A percentile compares a stretch with the other conserved stretches of the same genome.
phyloP scores from a whole-genome alignment of 805 yeast genomes.

The Suhomyces sp. region DNA sequence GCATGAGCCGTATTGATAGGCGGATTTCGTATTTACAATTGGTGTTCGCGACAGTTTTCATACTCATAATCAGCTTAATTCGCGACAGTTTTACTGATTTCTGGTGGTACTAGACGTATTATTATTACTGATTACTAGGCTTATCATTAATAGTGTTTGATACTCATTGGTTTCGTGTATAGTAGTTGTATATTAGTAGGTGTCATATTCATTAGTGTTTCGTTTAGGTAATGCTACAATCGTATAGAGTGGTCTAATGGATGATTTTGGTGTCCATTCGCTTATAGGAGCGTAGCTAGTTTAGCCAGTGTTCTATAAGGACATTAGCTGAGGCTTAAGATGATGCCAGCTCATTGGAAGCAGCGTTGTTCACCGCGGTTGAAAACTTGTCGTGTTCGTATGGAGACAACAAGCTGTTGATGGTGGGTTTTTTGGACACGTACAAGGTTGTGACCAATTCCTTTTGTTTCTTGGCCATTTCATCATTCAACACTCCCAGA shows the following conservation, averaged over 20 bases:
- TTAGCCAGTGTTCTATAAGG: background rate
- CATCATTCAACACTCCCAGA: conserved; percentile 28
- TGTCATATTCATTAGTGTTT: background rate
- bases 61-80: no score
- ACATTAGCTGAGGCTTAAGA: background rate
- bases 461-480: conserved; percentile 2
- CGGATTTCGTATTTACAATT: no score
- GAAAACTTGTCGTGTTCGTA: conserved; percentile 9
- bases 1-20: no score
- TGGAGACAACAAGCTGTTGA: conserved; percentile 30
- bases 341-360: background rate
- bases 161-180: no score
- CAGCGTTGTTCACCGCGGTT: background rate
- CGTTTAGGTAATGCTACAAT: background rate
- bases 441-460: conserved; percentile 3
- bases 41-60: no score
- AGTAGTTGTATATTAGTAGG: no score
- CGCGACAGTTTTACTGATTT: no score
- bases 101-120: no score
- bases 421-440: conserved; percentile 27
- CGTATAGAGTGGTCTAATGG: background rate
- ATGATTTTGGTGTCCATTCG: background rate
- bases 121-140: no score
- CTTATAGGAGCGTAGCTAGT: background rate
- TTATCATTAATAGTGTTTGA: no score